Percentiles rank a stretch among this genome's conserved stretches.
phyloP scores from a whole-genome alignment of 306 rosid species.

The Macrotyloma uniflorum region DNA sequence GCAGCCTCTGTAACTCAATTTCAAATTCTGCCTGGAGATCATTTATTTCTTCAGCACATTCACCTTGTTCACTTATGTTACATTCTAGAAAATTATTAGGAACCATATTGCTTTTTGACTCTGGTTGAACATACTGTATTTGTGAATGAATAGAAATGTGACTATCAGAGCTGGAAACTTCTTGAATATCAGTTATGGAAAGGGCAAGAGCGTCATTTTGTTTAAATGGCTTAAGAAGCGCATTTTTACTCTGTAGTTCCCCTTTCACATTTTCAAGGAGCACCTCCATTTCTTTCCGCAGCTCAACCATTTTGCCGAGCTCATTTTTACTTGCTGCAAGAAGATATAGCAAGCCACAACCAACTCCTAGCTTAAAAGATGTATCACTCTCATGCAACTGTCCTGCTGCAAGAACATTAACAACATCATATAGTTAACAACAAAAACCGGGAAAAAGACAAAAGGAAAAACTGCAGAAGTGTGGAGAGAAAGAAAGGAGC shows the following conservation, averaged over 20 bases:
- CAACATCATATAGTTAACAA: not conserved
- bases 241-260: conserved; percentile 50
- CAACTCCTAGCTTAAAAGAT: conserved; percentile 82
- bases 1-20: conserved; percentile 75
- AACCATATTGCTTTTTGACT: conserved; percentile 35
- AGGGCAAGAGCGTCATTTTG: conserved; percentile 44
- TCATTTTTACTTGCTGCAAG: conserved; percentile 72
- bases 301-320: conserved; percentile 66
- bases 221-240: conserved; percentile 37
- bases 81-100: conserved; percentile 38
- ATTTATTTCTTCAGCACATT: conserved; percentile 56
- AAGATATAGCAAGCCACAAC: conserved; percentile 72
- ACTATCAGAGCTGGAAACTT: conserved; percentile 52
- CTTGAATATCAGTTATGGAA: conserved; percentile 54
- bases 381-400: conserved; percentile 43
- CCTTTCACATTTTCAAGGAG: conserved; percentile 67
- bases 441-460: not conserved
- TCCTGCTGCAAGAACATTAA: conserved; percentile 60
- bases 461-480: not conserved
- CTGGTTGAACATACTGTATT: conserved; percentile 37
- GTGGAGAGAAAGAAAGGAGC: not conserved
- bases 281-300: conserved; percentile 75
- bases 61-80: conserved; percentile 40
- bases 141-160: conserved; percentile 48
- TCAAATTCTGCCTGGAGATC: conserved; percentile 79